A percentile compares a stretch with the other conserved stretches of the same genome.
Conservation (phyloP, 2,329 filamentous ascomycete genomes). For the Beauveria caledonica region DNA sequence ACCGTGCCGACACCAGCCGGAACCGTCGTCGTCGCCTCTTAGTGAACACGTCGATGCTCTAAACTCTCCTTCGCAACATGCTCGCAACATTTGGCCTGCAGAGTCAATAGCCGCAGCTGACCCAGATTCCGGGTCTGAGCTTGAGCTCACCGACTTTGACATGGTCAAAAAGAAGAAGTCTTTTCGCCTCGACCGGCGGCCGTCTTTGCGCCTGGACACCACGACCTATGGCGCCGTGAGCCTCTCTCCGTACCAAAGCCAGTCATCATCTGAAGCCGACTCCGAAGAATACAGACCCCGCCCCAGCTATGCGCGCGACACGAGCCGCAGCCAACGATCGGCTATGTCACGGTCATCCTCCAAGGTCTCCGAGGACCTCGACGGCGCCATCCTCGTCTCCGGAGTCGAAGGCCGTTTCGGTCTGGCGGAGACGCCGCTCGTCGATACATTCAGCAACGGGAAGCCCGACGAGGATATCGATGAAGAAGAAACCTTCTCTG, state of each 20-base stretch:
- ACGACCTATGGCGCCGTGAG: constrained; percentile 32
- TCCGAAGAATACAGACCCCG: constrained; percentile 23
- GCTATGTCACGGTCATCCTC: constrained; percentile 25
- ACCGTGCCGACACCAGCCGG: neutral
- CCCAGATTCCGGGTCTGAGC: constrained; percentile 8
- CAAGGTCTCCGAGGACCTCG: constrained; percentile 40
- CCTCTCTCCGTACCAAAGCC: constrained; percentile 26
- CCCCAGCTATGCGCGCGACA: constrained; percentile 27
- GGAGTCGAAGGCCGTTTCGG: constrained; percentile 47
- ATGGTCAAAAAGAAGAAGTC: constrained; percentile 31
- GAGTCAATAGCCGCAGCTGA: constrained; percentile 7
- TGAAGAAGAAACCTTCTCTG: constrained; percentile 23
- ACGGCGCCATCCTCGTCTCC: constrained; percentile 41
- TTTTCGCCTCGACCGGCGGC: constrained; percentile 24
- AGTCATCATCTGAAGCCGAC: constrained; percentile 28
- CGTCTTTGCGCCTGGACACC: constrained; percentile 18
- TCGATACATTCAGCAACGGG: constrained; percentile 36
- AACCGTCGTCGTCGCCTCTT: neutral
- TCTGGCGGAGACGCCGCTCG: constrained; percentile 38
- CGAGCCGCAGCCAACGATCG: constrained; percentile 26
- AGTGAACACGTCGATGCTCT: neutral
- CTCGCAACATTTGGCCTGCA: constrained; percentile 8
- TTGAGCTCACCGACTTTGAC: constrained; percentile 11
- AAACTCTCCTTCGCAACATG: constrained; percentile 10
- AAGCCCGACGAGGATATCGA: constrained; percentile 33